A percentile compares a stretch with the other conserved stretches of the same genome.
Evolutionary conservation across 371 early-diverging fungal species (phyloP).

Genomic region (Dentiscutata heterogama): DNA sequence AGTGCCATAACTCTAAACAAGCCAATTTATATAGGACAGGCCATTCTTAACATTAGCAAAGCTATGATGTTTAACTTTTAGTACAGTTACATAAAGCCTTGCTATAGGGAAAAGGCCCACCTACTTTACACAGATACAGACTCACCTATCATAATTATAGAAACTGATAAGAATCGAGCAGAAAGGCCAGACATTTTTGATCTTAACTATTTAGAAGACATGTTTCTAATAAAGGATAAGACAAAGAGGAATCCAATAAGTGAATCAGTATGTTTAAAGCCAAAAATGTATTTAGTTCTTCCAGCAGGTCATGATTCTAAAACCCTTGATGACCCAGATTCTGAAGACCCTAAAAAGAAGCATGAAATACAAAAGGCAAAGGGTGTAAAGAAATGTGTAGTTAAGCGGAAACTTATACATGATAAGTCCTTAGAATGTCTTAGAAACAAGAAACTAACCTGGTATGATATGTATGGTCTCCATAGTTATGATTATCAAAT

Average conservation of each 20-base stretch:
- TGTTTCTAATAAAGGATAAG: slow-evolving; percentile 38
- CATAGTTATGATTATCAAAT: too few species aligned
- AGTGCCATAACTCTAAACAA: neutral
- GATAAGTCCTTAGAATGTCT: too few species aligned
- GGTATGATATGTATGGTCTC: too few species aligned
- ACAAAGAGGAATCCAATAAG: slow-evolving; percentile 8
- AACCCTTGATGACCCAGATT: too few species aligned
- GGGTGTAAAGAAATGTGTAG: too few species aligned
- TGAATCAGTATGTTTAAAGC: slow-evolving; percentile 41
- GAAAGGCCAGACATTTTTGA: neutral
- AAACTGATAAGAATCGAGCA: slow-evolving; percentile 29
- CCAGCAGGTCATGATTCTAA: too few species aligned
- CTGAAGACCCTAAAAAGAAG: too few species aligned
- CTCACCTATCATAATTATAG: slow-evolving; percentile 2
- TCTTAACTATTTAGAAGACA: slow-evolving; percentile 23
- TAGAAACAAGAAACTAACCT: too few species aligned
- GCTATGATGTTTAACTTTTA: slow-evolving; percentile 29
- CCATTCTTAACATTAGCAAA: slow-evolving; percentile 9
- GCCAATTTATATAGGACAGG: neutral
- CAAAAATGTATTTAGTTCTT: slow-evolving; percentile 39
- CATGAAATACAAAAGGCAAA: too few species aligned
- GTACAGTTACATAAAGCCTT: slow-evolving; percentile 26
- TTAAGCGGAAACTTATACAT: too few species aligned
- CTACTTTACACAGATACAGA: too few species aligned
- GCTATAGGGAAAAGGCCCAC: slow-evolving; percentile 32